Evolutionary conservation across 139 green algal genomes (phyloP).

Genomic region (Chlorella sp.): DNA sequence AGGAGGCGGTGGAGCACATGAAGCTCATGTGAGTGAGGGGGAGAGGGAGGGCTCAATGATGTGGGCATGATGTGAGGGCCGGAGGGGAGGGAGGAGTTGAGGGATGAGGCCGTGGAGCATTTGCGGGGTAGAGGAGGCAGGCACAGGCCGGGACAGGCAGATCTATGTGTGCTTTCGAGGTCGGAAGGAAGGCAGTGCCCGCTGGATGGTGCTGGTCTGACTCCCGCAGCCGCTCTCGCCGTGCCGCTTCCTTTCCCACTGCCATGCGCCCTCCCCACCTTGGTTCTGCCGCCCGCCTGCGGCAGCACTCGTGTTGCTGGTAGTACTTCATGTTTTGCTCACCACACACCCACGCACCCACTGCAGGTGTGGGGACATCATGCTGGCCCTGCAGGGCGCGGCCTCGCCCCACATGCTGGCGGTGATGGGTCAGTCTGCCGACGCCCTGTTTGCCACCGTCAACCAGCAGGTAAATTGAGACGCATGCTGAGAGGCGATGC

Average conservation of each 20-base stretch:
- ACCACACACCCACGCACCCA: neutral
- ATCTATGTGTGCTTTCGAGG: too few species aligned
- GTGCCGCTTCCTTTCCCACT: neutral
- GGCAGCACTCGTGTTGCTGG: neutral
- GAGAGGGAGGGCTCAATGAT: neutral
- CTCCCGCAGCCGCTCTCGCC: too few species aligned
- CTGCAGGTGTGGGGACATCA: slow-evolving; percentile 29
- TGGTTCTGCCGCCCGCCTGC: neutral
- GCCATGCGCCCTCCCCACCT: neutral
- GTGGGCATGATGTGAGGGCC: neutral
- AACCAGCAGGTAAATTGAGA: neutral
- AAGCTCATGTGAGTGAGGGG: slow-evolving; percentile 87
- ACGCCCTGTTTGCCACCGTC: slow-evolving; percentile 39
- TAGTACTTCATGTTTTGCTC: neutral
- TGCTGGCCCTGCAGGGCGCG: slow-evolving; percentile 6
- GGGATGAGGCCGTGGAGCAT: neutral
- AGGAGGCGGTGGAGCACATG: slow-evolving; percentile 77
- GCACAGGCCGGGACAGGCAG: too few species aligned
- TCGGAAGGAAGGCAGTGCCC: too few species aligned
- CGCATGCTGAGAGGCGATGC: too few species aligned
- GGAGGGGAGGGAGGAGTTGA: neutral
- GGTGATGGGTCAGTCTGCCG: slow-evolving; percentile 33
- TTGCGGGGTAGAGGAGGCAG: too few species aligned
- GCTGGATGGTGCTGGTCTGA: neutral
- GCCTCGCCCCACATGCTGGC: slow-evolving; percentile 45